Percentiles rank a stretch among this genome's conserved stretches.
Conservation (phyloP, 768 basidiomycete species). For the Zangia roseola region DNA sequence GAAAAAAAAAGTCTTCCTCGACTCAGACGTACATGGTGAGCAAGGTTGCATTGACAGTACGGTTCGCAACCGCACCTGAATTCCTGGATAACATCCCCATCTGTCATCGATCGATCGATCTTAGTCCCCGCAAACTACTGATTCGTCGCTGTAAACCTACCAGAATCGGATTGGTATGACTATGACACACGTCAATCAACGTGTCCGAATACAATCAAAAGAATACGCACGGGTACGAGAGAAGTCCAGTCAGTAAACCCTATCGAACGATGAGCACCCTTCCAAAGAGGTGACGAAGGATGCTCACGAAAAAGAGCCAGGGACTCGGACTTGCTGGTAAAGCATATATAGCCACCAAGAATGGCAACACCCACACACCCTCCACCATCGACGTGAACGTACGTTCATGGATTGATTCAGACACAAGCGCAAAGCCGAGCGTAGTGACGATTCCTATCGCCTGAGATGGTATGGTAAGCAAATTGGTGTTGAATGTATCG, state of each 20-base stretch:
- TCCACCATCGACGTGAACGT: conserved; percentile 51
- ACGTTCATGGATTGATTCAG: conserved; percentile 54
- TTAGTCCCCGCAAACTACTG: background rate
- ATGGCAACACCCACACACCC: conserved; percentile 60
- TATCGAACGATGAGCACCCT: conserved; percentile 10
- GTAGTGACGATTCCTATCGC: conserved; percentile 52
- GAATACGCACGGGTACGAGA: conserved; percentile 40
- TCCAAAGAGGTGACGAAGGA: background rate
- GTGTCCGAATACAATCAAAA: background rate
- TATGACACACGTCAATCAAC: conserved; percentile 15
- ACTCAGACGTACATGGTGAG: conserved; percentile 68
- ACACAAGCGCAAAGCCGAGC: conserved; percentile 47
- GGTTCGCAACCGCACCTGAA: conserved; percentile 55
- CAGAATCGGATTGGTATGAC: conserved; percentile 51
- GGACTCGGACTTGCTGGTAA: conserved; percentile 48
- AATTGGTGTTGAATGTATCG: conserved; percentile 58
- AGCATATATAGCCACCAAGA: conserved; percentile 53
- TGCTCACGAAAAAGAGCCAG: conserved; percentile 55
- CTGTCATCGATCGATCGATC: conserved; percentile 15
- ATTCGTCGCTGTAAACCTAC: conserved; percentile 17
- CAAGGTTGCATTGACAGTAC: conserved; percentile 57
- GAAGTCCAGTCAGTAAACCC: conserved; percentile 44
- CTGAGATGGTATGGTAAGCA: conserved; percentile 57
- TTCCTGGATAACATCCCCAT: conserved; percentile 62
- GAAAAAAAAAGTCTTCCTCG: too few species aligned